Percentiles rank a stretch among this genome's conserved stretches.
Evolutionary conservation across 2,329 filamentous ascomycete genomes (phyloP).

Genomic region (Hypoxylon sp.): DNA sequence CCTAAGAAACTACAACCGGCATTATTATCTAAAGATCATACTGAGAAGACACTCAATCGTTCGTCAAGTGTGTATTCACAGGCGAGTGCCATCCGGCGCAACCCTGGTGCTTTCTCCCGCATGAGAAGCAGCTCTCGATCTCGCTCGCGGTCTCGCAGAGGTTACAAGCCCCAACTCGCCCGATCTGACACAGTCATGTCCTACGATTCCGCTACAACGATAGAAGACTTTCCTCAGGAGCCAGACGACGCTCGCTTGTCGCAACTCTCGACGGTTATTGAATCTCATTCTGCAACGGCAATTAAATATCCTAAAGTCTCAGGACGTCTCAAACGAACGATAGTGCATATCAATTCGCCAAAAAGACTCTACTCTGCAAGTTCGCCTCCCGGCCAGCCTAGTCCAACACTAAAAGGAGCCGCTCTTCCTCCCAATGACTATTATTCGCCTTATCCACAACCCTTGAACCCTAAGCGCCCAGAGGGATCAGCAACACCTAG

Average conservation of each 20-base stretch:
- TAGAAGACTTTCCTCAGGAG: slow-evolving; percentile 54
- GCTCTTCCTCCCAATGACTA: slow-evolving; percentile 45
- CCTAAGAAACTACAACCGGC: slow-evolving; percentile 50
- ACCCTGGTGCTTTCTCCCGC: slow-evolving; percentile 22
- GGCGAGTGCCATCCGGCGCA: slow-evolving; percentile 44
- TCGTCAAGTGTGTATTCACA: slow-evolving; percentile 57
- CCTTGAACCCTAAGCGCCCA: slow-evolving; percentile 44
- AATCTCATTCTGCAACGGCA: slow-evolving; percentile 58
- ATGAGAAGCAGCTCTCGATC: slow-evolving; percentile 42
- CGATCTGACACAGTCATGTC: slow-evolving; percentile 51
- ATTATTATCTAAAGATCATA: slow-evolving; percentile 46
- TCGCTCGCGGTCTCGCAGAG: slow-evolving; percentile 41
- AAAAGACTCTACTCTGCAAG: slow-evolving; percentile 51
- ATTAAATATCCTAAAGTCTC: slow-evolving; percentile 50
- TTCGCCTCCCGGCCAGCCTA: slow-evolving; percentile 57
- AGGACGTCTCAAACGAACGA: slow-evolving; percentile 48
- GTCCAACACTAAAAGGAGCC: slow-evolving; percentile 56
- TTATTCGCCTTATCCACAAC: slow-evolving; percentile 46
- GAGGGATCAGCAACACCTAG: slow-evolving; percentile 18
- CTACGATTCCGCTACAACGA: slow-evolving; percentile 56
- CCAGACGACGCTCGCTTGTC: slow-evolving; percentile 48
- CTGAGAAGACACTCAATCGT: slow-evolving; percentile 45
- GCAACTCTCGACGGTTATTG: slow-evolving; percentile 63
- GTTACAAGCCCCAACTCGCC: slow-evolving; percentile 32
- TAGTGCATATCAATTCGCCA: slow-evolving; percentile 52